Base-by-base conservation (phyloP, 805 yeast genomes). In the Groenewaldozyma salmanticensis region DNA sequence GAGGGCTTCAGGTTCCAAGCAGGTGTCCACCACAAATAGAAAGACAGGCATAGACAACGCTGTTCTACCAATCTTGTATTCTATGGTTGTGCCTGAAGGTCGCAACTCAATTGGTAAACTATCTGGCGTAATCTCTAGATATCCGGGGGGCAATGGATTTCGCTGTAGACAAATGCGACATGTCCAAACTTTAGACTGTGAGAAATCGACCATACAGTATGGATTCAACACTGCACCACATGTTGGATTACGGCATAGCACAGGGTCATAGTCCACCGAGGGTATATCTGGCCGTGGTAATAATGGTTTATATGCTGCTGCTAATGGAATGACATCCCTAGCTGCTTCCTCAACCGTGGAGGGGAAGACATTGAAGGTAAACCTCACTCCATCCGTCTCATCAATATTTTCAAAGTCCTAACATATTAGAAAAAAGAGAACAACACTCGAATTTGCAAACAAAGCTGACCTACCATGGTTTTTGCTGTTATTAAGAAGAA, bases 271-370 rank as follows among this genome's bases (percentile, higher is more conserved):
- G 42, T 72, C 70, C 36, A 85, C 84, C 38, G 80, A 57, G 16
- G 80, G 78, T 42, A 83, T 65, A 45, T 77, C 83, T 42, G 79
- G 83, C 43, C 81, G 71, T 37, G 72, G 71, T 54, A 81, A 77
- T 51, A 88, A 68, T 4, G 97, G 97, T 9, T 95, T 84, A 64
- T 85, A 87, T 42, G 88, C 64, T 42, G 92, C 78, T 21, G 95
- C 94, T 18, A 88, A 74, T 9, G 97, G 96, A 21, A 86, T 81
- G 4, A 87, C 90, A 55, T 83, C 78, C 52, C 84, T 76, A 51
- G 75, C 76, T 19, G 94, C 88, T 55, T 86, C 95, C 19, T 74
- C 74, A 48, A 84, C 73, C 22, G 94, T 78, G 31, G 81, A 75
- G 15, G 97, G 96, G 53, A 88, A 77, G 27, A 81, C 79, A 55